phyloP scores from a whole-genome alignment of 2,329 filamentous ascomycete genomes.

The Pseudogymnoascus sp. region DNA sequence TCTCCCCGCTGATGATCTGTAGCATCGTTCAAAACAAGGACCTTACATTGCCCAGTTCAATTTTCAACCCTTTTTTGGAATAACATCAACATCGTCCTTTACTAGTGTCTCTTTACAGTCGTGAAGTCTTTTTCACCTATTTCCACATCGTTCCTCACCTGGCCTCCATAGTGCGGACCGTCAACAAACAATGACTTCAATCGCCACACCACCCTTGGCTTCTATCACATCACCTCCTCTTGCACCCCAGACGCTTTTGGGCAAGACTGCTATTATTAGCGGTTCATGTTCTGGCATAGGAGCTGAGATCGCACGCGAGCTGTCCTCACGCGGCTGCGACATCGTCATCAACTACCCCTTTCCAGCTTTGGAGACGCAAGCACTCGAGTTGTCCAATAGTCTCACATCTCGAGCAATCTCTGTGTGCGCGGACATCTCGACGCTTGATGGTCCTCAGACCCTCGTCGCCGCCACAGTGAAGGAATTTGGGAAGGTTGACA shows the following conservation, averaged over 20 bases:
- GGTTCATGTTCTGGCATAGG: constrained; percentile 40
- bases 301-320: constrained; percentile 36
- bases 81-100: not conserved
- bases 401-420: constrained; percentile 30
- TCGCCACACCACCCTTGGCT: not conserved
- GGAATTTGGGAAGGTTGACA: constrained; percentile 33
- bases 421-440: constrained; percentile 37
- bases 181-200: not conserved
- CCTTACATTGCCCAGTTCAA: not conserved
- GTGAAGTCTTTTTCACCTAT: not conserved
- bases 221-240: not conserved
- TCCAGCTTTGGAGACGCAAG: constrained; percentile 23
- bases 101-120: not conserved
- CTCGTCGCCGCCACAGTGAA: constrained; percentile 32
- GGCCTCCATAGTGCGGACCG: not conserved
- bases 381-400: constrained; percentile 24
- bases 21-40: not conserved
- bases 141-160: not conserved
- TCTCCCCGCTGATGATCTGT: not conserved
- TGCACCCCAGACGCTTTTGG: constrained; percentile 37
- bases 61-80: not conserved
- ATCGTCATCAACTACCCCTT: constrained; percentile 44
- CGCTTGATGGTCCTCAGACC: constrained; percentile 29
- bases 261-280: constrained; percentile 47
- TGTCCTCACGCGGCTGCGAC: constrained; percentile 38